A percentile compares a stretch with the other conserved stretches of the same genome.
phyloP scores from a whole-genome alignment of 495 filamentous ascomycete genomes.

The Viridothelium virens region DNA sequence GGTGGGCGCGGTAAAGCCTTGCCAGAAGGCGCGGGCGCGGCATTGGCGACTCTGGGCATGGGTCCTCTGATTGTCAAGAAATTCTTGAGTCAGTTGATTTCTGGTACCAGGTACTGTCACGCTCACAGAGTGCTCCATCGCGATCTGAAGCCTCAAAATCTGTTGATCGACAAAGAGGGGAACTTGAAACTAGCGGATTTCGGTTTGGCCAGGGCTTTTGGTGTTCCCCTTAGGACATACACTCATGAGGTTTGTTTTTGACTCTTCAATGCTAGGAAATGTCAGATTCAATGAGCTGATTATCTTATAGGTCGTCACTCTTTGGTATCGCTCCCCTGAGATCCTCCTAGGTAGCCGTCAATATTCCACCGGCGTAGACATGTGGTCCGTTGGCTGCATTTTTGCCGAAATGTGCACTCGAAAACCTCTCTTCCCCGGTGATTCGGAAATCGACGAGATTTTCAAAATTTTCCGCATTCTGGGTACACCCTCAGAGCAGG shows the following conservation, averaged over 20 bases:
- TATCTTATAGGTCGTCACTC: slow-evolving; percentile 67
- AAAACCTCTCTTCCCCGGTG: slow-evolving; percentile 93
- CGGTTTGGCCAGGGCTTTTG: slow-evolving; percentile 90
- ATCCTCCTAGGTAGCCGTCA: slow-evolving; percentile 94
- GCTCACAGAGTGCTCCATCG: slow-evolving; percentile 90
- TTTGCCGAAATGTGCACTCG: slow-evolving; percentile 99
- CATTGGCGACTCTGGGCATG: slow-evolving; percentile 63
- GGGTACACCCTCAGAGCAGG: slow-evolving; percentile 79
- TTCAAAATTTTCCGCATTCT: slow-evolving; percentile 98
- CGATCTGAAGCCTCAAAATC: slow-evolving; percentile 95
- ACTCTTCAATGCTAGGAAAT: background rate
- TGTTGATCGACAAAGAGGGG: slow-evolving; percentile 88
- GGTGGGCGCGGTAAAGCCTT: slow-evolving; percentile 83
- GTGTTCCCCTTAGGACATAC: slow-evolving; percentile 91
- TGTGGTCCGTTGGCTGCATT: slow-evolving; percentile 99
- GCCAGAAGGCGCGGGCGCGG: slow-evolving; percentile 65
- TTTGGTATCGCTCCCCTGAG: slow-evolving; percentile 98
- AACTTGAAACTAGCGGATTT: slow-evolving; percentile 98
- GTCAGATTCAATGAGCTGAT: background rate
- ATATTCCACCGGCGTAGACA: slow-evolving; percentile 97
- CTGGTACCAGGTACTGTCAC: slow-evolving; percentile 92
- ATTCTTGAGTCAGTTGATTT: slow-evolving; percentile 90
- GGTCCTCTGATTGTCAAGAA: slow-evolving; percentile 86
- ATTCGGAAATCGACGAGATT: slow-evolving; percentile 99
- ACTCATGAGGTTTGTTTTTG: slow-evolving; percentile 69